Conservation (phyloP, 164 flowering plant species). For the Chimonanthus praecox region DNA sequence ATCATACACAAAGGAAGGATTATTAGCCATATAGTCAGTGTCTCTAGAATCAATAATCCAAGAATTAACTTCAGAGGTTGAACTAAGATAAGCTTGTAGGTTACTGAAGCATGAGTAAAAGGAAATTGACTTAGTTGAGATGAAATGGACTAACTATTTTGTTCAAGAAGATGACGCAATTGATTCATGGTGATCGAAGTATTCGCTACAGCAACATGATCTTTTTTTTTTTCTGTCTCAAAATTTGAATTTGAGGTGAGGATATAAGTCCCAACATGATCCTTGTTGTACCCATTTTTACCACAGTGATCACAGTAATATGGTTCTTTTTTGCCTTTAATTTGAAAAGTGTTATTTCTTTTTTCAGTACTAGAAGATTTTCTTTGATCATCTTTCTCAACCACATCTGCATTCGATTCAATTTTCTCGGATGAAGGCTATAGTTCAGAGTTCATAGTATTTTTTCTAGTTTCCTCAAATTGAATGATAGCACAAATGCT, state of each 20-base stretch:
- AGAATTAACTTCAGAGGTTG: not conserved
- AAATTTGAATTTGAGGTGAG: slow-evolving; percentile 3
- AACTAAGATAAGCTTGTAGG: slow-evolving; percentile 5
- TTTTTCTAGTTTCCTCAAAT: not conserved
- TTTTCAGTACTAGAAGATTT: not conserved
- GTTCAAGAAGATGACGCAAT: slow-evolving; percentile 5
- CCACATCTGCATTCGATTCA: not conserved
- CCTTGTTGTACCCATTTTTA: slow-evolving; percentile 7
- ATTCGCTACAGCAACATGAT: slow-evolving; percentile 2
- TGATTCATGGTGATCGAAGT: slow-evolving; percentile 1
- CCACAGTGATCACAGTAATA: not conserved
- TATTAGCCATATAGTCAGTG: slow-evolving; percentile 10
- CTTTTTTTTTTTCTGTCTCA: not conserved
- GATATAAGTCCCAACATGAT: slow-evolving; percentile 13
- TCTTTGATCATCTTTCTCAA: not conserved
- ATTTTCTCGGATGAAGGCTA: no score
- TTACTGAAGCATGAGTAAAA: slow-evolving; percentile 7
- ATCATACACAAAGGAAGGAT: not conserved
- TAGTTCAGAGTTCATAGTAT: not conserved
- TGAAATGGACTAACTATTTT: not conserved
- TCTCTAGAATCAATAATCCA: no score
- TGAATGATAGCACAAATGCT: slow-evolving; percentile 1
- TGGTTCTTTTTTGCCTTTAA: not conserved
- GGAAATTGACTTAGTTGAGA: not conserved
- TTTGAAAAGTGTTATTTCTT: not conserved